Evolutionary conservation across 2,329 filamentous ascomycete genomes (phyloP).

Genomic region (Ophiocordyceps sinensis): DNA sequence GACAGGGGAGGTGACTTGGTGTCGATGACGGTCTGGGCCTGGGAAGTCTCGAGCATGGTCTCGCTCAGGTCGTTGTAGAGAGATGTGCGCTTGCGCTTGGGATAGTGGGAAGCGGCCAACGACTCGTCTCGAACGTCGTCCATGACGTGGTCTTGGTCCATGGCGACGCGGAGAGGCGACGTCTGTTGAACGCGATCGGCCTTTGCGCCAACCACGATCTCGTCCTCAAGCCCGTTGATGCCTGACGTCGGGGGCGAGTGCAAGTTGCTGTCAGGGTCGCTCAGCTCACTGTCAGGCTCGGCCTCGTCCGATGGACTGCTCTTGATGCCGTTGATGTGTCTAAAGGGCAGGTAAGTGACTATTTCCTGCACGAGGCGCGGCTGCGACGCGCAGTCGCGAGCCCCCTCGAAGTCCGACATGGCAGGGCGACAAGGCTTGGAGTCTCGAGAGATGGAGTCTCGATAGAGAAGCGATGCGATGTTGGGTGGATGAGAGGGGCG

Average conservation of each 20-base stretch:
- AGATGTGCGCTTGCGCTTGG: constrained; percentile 41
- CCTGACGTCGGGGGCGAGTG: constrained; percentile 22
- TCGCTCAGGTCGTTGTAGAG: constrained; percentile 35
- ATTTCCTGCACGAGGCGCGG: background rate
- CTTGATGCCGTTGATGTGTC: constrained; percentile 14
- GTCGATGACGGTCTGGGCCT: constrained; percentile 15
- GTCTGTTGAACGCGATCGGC: constrained; percentile 22
- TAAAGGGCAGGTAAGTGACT: constrained; percentile 11
- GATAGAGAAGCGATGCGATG: too few relatives aligned
- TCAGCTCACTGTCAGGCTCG: constrained; percentile 28
- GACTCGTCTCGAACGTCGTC: constrained; percentile 24
- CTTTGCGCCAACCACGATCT: constrained; percentile 36
- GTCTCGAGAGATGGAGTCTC: background rate
- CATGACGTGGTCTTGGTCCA: constrained; percentile 29
- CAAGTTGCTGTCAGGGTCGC: constrained; percentile 21
- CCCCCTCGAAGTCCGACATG: background rate
- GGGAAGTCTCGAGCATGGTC: constrained; percentile 25
- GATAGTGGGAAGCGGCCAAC: constrained; percentile 24
- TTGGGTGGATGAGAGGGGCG: too few relatives aligned
- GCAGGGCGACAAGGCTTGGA: background rate
- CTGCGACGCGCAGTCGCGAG: background rate
- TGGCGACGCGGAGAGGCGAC: constrained; percentile 19
- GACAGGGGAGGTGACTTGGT: constrained; percentile 9
- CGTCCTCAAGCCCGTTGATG: constrained; percentile 30
- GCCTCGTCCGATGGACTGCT: constrained; percentile 20